Evolutionary conservation across 768 basidiomycete genomes (phyloP), one percentile per base, ranked within the genome.

Genomic region (Trametes cinnabarina): DNA sequence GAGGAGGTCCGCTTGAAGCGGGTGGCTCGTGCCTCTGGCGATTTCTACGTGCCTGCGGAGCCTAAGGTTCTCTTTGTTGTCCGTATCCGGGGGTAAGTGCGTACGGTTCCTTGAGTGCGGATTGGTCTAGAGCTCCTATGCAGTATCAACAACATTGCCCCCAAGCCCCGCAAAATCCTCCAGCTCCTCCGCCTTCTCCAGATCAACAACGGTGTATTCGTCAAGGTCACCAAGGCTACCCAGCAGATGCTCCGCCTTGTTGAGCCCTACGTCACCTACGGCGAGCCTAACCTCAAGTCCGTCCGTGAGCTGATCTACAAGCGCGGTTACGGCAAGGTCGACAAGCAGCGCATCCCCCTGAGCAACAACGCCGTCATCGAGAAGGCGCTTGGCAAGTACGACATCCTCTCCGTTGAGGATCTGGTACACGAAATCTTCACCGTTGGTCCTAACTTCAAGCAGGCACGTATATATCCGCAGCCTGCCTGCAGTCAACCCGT

Each of bases 61-160:
- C 82, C 96, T 64, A 99, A 98, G 79, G 87, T 99, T 44, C 95
- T 90, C 84, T 98, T 99, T 66, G 96, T 99, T 66, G 78, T 99
- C 69, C 88, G 97, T 77, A 94, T 98, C 72, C 89, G 93, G 73
- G 96, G 94, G 93, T 95, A 69, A 72, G 91, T 82, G 14, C 9
- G 25, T 20, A 44, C 20, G 62, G 15, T 37, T 22, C 12, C 7
- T 10, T 12, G 23, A 22, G 32, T 28, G 23, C 22, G 25, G 22
- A 47, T 15, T 37, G 32, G 28, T n/a, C 48, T 58, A 23, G 44
- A 62, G 46, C 28, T 26, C n/a, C 19, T 25, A 5, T 52, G 10
- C 65, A 94, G 97, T 96, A 94, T 99, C 82, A 98, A 98, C 76
- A 93, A 98, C 74, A 97, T 99, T 71, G 94, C 97, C 55, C 97